Evolutionary conservation across 768 basidiomycete species (phyloP).

Genomic region (Mycena rosella): DNA sequence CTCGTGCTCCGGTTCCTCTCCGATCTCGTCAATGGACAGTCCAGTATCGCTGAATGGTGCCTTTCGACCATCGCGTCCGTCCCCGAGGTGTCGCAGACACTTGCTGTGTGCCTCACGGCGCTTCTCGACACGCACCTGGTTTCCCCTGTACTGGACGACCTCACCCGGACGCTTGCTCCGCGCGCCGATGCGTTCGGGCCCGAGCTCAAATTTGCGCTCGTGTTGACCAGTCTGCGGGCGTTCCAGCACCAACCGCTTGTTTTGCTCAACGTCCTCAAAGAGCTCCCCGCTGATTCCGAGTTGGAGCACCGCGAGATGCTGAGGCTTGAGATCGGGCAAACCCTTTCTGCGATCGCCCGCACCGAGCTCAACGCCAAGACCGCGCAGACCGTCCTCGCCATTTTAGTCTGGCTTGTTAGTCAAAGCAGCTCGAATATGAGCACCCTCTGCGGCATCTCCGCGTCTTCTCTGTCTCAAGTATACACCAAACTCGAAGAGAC

Average conservation of each 20-base stretch:
- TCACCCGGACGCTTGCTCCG: conserved; percentile 40
- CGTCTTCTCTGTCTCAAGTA: conserved; percentile 60
- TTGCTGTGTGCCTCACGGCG: conserved; percentile 57
- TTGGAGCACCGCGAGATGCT: conserved; percentile 35
- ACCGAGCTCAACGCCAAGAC: conserved; percentile 50
- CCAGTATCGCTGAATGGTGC: conserved; percentile 58
- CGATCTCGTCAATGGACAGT: conserved; percentile 56
- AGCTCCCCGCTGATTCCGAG: conserved; percentile 27
- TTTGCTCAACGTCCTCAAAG: conserved; percentile 32
- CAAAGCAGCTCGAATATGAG: conserved; percentile 58
- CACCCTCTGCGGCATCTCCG: conserved; percentile 63
- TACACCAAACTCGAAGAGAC: conserved; percentile 42
- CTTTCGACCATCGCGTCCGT: conserved; percentile 55
- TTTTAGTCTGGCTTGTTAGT: conserved; percentile 69
- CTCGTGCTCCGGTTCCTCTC: conserved; percentile 63
- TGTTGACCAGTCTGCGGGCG: conserved; percentile 48
- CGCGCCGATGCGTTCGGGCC: conserved; percentile 40
- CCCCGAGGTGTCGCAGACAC: conserved; percentile 55
- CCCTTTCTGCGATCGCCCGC: conserved; percentile 46
- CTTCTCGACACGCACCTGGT: conserved; percentile 64
- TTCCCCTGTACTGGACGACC: conserved; percentile 57
- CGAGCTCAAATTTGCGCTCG: conserved; percentile 50
- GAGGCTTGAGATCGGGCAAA: conserved; percentile 50
- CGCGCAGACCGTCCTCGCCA: conserved; percentile 54
- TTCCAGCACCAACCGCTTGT: conserved; percentile 36